Evolutionary conservation across 768 basidiomycete genomes (phyloP), one percentile per base, ranked within the genome.

Genomic region (Trametes coccinea): DNA sequence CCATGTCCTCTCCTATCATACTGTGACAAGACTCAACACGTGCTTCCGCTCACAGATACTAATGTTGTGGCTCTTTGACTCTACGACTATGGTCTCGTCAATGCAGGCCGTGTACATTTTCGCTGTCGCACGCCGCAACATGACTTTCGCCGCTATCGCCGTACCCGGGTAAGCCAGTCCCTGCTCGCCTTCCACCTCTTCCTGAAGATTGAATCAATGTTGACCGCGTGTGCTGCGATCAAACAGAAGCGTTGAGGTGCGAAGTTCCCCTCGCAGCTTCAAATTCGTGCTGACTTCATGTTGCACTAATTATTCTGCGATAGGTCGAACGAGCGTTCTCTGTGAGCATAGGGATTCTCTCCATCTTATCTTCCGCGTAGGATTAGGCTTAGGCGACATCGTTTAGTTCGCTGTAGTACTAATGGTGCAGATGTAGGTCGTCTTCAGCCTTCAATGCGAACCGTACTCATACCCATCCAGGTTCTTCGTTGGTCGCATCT

Each of bases 281-380:
- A 37, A 11, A 11, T 37, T 37, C 11, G 34, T 37, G 34, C 34
- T 22, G 22, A 22, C 22, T 22, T 22, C 22, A 22, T 22, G 22
- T 22, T 56, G 46, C 31, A 34, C 49, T 11, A 31, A 7, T 43
- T 5, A n/a, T 14, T 5, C 41, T 43, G 7, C n/a, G 41, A 43
- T 27, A 41, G 44, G 44, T 59, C 10, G 62, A 64, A 29, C 58
- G 49, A 17, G 58, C 62, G n/a, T 64, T 64, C 47, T 59, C 58
- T 5, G 62, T 64, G 52, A 54, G 58, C 39, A 7, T 4, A 4
- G 5, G 2, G 4, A 11, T 14, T 10, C 22, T 37, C 22, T 16
- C n/a, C 3, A 44, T 3, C 11, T 1, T 9, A 8, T 29, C n/a
- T 33, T 4, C 10, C 17, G 17, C 27, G 46, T 22, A 10, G 11